A percentile compares a stretch with the other conserved stretches of the same genome.
phyloP scores from a whole-genome alignment of 176 grass and related monocot species.

The Eremochloa ophiuroides region DNA sequence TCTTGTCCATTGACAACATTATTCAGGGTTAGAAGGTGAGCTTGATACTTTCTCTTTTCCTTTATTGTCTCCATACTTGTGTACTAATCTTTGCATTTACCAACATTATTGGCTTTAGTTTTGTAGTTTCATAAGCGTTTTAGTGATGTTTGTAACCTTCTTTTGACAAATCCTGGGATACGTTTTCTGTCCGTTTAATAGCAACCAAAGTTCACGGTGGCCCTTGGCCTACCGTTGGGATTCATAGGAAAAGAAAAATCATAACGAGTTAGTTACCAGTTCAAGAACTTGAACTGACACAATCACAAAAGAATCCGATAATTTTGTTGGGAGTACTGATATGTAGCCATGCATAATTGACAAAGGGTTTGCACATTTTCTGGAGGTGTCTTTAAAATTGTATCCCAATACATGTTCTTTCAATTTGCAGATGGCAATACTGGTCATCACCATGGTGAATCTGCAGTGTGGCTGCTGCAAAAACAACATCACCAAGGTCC shows the following conservation, averaged over 20 bases:
- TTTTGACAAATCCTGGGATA: background rate
- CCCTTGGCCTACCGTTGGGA: background rate
- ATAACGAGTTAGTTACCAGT: background rate
- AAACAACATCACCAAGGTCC: slow-evolving; percentile 20
- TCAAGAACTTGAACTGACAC: background rate
- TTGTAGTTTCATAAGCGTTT: background rate
- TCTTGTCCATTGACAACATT: background rate
- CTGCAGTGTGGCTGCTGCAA: slow-evolving; percentile 21
- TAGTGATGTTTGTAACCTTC: background rate
- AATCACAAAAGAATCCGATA: too few species aligned
- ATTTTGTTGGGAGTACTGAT: background rate
- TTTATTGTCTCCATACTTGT: background rate
- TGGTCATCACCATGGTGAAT: slow-evolving; percentile 23
- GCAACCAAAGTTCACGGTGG: background rate
- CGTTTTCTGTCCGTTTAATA: background rate
- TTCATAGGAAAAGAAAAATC: background rate
- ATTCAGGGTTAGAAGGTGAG: slow-evolving; percentile 11
- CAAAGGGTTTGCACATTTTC: background rate
- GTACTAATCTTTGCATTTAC: background rate
- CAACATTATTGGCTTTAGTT: background rate
- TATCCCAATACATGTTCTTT: background rate
- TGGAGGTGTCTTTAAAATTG: background rate
- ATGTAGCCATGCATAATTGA: background rate
- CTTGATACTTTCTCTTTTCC: background rate
- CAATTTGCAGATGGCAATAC: slow-evolving; percentile 27